Evolutionary conservation across 2,329 filamentous ascomycete species (phyloP).

Genomic region (Penicillium corylophilum): DNA sequence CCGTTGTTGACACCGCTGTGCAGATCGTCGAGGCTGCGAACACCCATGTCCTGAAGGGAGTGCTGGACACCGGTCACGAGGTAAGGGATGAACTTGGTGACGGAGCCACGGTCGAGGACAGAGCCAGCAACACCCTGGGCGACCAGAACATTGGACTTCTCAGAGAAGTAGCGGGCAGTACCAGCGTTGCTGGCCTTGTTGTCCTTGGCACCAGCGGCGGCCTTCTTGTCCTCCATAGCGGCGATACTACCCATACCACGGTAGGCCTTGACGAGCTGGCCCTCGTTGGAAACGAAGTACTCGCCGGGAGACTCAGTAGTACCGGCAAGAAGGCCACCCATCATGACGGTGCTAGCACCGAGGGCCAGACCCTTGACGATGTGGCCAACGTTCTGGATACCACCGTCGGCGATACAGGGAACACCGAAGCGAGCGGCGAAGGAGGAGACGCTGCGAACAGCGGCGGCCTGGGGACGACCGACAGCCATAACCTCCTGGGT

Average conservation of each 20-base stretch:
- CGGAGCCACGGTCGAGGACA: conserved; percentile 61
- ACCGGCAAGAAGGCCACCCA: conserved; percentile 95
- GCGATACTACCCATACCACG: conserved; percentile 98
- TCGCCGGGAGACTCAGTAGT: conserved; percentile 97
- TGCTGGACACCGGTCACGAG: conserved; percentile 94
- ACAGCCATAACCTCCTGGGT: conserved; percentile 99
- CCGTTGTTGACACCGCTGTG: conserved; percentile 73
- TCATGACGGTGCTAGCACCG: conserved; percentile 95
- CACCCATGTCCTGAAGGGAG: conserved; percentile 92
- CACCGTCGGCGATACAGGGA: conserved; percentile 95
- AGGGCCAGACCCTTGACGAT: conserved; percentile 97
- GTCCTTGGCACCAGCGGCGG: conserved; percentile 70
- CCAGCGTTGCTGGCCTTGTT: conserved; percentile 76
- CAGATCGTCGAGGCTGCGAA: conserved; percentile 74
- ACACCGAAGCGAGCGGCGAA: conserved; percentile 94
- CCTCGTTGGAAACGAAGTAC: conserved; percentile 93
- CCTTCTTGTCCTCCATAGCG: conserved; percentile 99
- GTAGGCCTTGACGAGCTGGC: conserved; percentile 98
- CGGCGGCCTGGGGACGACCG: conserved; percentile 89
- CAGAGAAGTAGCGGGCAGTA: conserved; percentile 96
- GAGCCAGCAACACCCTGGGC: conserved; percentile 91
- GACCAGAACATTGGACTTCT: conserved; percentile 90
- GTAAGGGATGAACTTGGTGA: conserved; percentile 95
- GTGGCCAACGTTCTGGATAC: conserved; percentile 97
- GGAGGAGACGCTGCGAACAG: conserved; percentile 82